Base-by-base conservation (phyloP, 495 filamentous ascomycete genomes). In the Penicillium egyptiacum region DNA sequence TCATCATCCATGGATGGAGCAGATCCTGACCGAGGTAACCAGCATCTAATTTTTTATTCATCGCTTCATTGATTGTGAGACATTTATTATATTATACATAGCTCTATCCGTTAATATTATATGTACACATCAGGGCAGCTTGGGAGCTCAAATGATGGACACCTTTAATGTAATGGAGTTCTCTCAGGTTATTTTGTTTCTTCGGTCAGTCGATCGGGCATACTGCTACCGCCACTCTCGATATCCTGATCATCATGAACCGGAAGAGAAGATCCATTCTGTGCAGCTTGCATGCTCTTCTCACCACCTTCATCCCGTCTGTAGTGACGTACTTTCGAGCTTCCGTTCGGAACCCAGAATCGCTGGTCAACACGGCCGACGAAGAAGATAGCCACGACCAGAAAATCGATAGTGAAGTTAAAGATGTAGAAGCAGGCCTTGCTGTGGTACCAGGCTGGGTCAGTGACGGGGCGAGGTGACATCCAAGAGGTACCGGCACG, bases 341-440 rank as follows among this genome's bases (percentile, higher is more conserved):
- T 64, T 10, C 72, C 74, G 57, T 75, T 61, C 2, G 74, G 72
- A 53, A 96, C 75, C 57, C 83, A 75, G 68, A 96, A 96, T 6
- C 86, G 80, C 56, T 77, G 76, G 61, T 97, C 91, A 31, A 93
- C 81, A 22, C 90, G 79, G 4, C 74, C 73, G 5, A 88, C 59
- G 2, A 84, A 78, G 67, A 88, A 92, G 4, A 86, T 59, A 9
- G 71, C 71, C 2, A 93, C 80, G 12, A 93, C 82, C 4, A 86
- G 20, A 25, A 91, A 69, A 70, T 97, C 92, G 12, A 91, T 74
- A 1, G 70, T 74, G 59, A 92, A 92, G 66, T 87, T 84, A 76
- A 96, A 91, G 61, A 84, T 65, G 71, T 92, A 96, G 72, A 94
- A 96, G 62, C 81, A 83, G 3, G 83, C 80, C 61, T 87, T 87